phyloP scores from a whole-genome alignment of 192 early-diverging fungal genomes.

The Backusella tarrabulga region DNA sequence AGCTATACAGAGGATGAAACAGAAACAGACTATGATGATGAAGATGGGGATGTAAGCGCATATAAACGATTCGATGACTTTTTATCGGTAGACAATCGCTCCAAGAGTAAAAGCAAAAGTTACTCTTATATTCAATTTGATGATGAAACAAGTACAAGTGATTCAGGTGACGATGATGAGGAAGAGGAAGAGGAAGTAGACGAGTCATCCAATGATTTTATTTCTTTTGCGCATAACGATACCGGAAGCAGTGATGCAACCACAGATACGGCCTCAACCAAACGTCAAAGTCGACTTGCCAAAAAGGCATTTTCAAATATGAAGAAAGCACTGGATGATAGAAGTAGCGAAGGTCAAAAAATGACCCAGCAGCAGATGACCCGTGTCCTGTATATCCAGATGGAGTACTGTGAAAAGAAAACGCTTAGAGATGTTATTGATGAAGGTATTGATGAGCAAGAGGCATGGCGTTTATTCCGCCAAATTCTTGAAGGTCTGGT shows the following conservation, averaged over 20 bases:
- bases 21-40: constrained; percentile 29
- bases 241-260: constrained; percentile 11
- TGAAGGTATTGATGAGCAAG: constrained; percentile 73
- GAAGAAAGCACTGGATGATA: constrained; percentile 9
- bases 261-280: neutral
- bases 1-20: constrained; percentile 31
- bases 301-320: constrained; percentile 6
- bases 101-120: constrained; percentile 27
- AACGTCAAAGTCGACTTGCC: neutral
- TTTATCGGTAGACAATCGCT: constrained; percentile 34
- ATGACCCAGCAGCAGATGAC: constrained; percentile 21
- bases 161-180: constrained; percentile 33
- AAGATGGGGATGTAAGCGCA: constrained; percentile 27
- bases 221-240: constrained; percentile 20
- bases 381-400: constrained; percentile 89
- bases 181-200: constrained; percentile 19
- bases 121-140: constrained; percentile 40
- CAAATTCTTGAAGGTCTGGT: constrained; percentile 91
- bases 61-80: constrained; percentile 43
- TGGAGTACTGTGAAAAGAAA: constrained; percentile 98
- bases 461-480: constrained; percentile 78
- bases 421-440: constrained; percentile 85
- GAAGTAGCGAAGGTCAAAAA: constrained; percentile 10
- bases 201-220: constrained; percentile 7
- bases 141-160: constrained; percentile 38